These are phyloP conservation scores for Boletus pseudopeckii DNA, from an alignment of 768 basidiomycete species.

Conservation along the genomic window DNA sequence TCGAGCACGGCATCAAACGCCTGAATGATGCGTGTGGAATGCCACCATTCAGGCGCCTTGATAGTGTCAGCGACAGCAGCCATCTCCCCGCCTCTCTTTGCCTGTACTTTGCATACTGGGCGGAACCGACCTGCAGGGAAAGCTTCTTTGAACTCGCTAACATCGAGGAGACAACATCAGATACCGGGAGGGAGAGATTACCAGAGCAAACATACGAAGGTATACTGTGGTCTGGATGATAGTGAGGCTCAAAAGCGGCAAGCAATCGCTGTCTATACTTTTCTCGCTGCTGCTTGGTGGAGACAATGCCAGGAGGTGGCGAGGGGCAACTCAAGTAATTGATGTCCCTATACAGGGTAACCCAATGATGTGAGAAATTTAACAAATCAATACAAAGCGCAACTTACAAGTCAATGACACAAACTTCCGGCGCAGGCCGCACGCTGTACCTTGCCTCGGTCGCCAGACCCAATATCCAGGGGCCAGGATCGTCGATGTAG, in stretches of 20 bases:
- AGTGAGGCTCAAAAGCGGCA: slow-evolving; percentile 78
- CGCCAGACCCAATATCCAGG: slow-evolving; percentile 91
- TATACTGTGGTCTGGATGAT: slow-evolving; percentile 85
- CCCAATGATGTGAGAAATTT: not conserved
- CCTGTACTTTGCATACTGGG: slow-evolving; percentile 86
- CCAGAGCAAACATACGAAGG: slow-evolving; percentile 47
- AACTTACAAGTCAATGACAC: slow-evolving; percentile 80
- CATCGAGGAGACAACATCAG: slow-evolving; percentile 8
- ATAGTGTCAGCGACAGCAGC: slow-evolving; percentile 86
- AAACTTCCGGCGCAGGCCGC: slow-evolving; percentile 74
- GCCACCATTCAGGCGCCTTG: slow-evolving; percentile 92
- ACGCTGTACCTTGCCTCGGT: slow-evolving; percentile 82
- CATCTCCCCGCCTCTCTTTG: slow-evolving; percentile 75
- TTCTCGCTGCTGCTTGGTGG: slow-evolving; percentile 75
- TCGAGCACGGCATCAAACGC: slow-evolving; percentile 86
- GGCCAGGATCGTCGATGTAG: slow-evolving; percentile 93
- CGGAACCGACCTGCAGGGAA: slow-evolving; percentile 92
- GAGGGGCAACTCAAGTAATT: slow-evolving; percentile 82
- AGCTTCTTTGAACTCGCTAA: slow-evolving; percentile 89
- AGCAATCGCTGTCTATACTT: slow-evolving; percentile 72
- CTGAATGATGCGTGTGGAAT: slow-evolving; percentile 84
- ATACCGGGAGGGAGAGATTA: not conserved
- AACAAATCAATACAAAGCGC: not conserved
- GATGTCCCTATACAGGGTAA: slow-evolving; percentile 54
- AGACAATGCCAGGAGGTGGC: slow-evolving; percentile 72